Conservation (phyloP, 306 rosid genomes). For the Clitoria ternatea region DNA sequence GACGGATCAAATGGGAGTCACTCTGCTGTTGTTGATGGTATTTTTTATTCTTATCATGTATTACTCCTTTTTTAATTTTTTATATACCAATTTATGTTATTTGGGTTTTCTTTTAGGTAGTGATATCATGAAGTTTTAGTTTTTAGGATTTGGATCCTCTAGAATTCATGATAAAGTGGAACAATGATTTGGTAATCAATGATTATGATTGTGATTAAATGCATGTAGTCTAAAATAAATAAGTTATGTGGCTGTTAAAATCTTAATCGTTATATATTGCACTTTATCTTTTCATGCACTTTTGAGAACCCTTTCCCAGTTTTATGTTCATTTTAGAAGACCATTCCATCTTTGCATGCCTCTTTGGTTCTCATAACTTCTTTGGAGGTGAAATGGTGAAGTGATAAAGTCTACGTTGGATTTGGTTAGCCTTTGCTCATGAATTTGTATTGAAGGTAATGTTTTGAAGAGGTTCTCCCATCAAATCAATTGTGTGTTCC, state of each 20-base stretch:
- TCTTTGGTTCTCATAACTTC: neutral
- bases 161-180: no score
- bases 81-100: neutral
- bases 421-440: neutral
- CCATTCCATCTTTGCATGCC: neutral
- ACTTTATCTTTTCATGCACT: no score
- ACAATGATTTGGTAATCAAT: no score
- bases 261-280: no score
- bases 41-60: no score
- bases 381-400: neutral
- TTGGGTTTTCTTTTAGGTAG: neutral
- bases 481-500: neutral
- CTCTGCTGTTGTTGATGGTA: conserved; percentile 48
- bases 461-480: neutral
- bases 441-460: neutral
- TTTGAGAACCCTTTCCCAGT: no score
- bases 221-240: no score
- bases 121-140: no score
- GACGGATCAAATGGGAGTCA: conserved; percentile 40
- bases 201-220: no score
- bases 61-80: no score
- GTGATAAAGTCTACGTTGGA: neutral
- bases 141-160: no score
- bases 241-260: no score
- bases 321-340: neutral